A percentile compares a stretch with the other conserved stretches of the same genome.
Conservation (phyloP, 768 basidiomycete genomes). For the Tylopilus vinaceipallidus region DNA sequence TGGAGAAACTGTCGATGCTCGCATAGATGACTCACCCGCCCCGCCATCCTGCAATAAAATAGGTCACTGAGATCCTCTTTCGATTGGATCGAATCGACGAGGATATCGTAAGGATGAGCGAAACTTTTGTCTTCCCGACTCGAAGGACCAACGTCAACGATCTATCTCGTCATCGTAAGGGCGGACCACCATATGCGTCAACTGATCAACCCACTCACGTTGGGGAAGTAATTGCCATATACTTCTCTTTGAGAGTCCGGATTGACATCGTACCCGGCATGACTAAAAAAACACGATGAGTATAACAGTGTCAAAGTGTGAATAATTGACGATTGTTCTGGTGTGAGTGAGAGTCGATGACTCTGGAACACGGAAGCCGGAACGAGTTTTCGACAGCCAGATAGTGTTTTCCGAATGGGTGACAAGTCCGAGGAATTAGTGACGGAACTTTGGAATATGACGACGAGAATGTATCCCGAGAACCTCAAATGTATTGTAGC, state of each 20-base stretch:
- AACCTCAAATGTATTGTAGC: neutral
- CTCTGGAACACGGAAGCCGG: constrained; percentile 17
- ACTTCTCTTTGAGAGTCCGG: constrained; percentile 46
- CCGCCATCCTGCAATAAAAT: constrained; percentile 41
- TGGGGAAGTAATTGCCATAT: constrained; percentile 48
- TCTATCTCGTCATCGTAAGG: constrained; percentile 27
- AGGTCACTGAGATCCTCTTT: constrained; percentile 41
- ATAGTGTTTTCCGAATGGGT: neutral
- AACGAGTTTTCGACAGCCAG: neutral
- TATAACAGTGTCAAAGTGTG: constrained; percentile 41
- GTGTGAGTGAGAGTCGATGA: constrained; percentile 19
- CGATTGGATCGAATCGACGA: constrained; percentile 46
- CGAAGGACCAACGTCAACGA: constrained; percentile 47
- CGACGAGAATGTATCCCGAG: constrained; percentile 6
- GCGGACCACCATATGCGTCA: neutral
- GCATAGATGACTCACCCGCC: constrained; percentile 34
- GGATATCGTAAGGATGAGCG: constrained; percentile 47
- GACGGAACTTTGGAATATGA: neutral
- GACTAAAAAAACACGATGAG: constrained; percentile 52
- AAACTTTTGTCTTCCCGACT: constrained; percentile 47
- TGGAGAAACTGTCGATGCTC: neutral
- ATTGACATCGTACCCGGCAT: constrained; percentile 45
- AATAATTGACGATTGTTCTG: constrained; percentile 27
- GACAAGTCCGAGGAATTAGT: neutral
- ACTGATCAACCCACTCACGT: constrained; percentile 31